phyloP scores from a whole-genome alignment of 2,329 filamentous ascomycete species.

The Colletotrichum orchidophilum region DNA sequence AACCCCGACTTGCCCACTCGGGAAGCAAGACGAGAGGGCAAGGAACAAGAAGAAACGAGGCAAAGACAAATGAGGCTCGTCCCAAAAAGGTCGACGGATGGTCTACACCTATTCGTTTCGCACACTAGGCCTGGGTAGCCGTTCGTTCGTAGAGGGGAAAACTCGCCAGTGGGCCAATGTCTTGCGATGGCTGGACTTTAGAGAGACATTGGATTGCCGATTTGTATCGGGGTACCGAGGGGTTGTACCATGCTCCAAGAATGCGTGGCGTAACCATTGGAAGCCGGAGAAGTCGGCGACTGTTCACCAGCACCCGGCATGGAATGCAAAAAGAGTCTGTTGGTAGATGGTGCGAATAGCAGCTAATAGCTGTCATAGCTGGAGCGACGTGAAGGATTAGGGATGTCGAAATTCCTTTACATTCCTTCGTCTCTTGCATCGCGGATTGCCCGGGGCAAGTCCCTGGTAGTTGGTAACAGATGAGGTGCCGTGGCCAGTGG shows the following conservation, averaged over 20 bases:
- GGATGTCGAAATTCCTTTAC: background rate
- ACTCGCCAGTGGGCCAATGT: slow-evolving; percentile 19
- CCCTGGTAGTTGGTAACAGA: slow-evolving; percentile 12
- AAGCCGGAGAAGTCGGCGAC: background rate
- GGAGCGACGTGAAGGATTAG: background rate
- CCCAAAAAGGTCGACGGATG: background rate
- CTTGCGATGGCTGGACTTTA: slow-evolving; percentile 18
- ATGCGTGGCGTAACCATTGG: background rate
- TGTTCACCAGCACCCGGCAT: too few species aligned
- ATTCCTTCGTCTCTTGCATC: background rate
- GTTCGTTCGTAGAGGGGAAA: background rate
- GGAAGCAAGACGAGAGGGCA: background rate
- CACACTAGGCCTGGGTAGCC: background rate
- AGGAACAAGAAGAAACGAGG: background rate
- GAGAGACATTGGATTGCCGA: slow-evolving; percentile 16
- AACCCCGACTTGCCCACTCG: background rate
- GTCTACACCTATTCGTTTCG: background rate
- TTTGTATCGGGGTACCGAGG: background rate
- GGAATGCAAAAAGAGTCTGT: background rate
- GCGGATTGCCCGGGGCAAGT: slow-evolving; percentile 10
- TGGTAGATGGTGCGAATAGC: background rate
- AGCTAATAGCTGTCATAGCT: background rate
- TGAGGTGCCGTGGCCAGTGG: background rate
- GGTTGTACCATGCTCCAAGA: background rate
- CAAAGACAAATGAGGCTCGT: slow-evolving; percentile 1